Base-by-base conservation (phyloP, 371 early-diverging fungal genomes). In the Apophysomyces ossiformis region DNA sequence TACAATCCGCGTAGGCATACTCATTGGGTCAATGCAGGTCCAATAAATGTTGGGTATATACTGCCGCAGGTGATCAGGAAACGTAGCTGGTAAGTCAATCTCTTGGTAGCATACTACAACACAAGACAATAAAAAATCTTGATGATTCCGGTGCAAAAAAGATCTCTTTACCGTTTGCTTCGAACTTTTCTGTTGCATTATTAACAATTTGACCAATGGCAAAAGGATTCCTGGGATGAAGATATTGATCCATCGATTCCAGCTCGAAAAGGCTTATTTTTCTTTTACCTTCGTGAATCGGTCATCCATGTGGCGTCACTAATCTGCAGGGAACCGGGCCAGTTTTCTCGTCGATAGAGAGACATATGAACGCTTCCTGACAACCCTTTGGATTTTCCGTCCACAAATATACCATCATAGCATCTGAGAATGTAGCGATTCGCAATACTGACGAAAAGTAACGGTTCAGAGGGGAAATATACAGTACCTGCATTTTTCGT, bases 191-290 rank as follows among this genome's bases (percentile, higher is more conserved):
- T 13, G 79, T 83, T 4, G 79, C 81, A 44, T 87, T 85, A 60
- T 87, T 87, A 36, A 87, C 82, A 60, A 76, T 74, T 41, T 87
- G 87, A 5, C 87, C 87, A n/a, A 85, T 67, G 4, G 84, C 83
- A 8, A 87, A 57, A 5, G 87, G 85, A 44, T 85, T 87, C 16
- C 77, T 83, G 37, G 63, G 21, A 7, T 26, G 32, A 26, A 26
- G 32, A 26, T 26, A 26, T 3, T 26, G 32, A 37, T 50, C 35
- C 56, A 54, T 16, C 58, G 26, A 50, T 12, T 15, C 54, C 4
- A 41, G 36, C 15, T 16, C 6, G 12, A 41, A 7, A 12, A 47
- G 1, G 16, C 15, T 45, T 39, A 41, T 7, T 11, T 16, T 35
- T 13, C 8, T 21, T 12, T 37, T 62, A 70, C 69, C 43, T 68